Conservation (phyloP, 2,329 filamentous ascomycete species). For the Pseudophaeomoniella oleicola region DNA sequence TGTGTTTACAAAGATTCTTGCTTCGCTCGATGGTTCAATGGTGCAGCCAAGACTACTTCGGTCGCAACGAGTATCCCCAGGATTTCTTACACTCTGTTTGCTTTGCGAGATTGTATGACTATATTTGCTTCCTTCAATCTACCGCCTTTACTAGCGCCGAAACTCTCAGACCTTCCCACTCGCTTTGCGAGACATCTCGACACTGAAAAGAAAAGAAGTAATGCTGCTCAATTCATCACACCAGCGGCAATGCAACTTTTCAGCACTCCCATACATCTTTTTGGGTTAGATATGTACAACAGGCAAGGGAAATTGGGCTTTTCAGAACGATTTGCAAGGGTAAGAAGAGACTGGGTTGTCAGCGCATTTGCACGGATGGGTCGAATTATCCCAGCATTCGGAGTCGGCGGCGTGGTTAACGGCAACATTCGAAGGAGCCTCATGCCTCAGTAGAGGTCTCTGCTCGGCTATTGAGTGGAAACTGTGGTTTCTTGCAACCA, state of each 20-base stretch:
- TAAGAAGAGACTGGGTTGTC: constrained; percentile 60
- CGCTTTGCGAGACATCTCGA: constrained; percentile 32
- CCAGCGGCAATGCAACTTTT: constrained; percentile 64
- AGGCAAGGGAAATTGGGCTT: constrained; percentile 32
- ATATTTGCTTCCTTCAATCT: constrained; percentile 88
- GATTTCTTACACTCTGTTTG: constrained; percentile 61
- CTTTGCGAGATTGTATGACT: constrained; percentile 65
- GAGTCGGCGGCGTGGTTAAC: constrained; percentile 75
- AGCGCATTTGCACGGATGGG: constrained; percentile 63
- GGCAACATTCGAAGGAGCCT: constrained; percentile 19
- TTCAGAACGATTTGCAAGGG: constrained; percentile 43
- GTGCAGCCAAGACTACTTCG: constrained; percentile 15
- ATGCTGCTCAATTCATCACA: constrained; percentile 59
- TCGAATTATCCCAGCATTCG: constrained; percentile 76
- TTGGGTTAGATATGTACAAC: constrained; percentile 77
- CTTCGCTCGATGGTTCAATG: constrained; percentile 60
- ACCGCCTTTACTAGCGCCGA: constrained; percentile 61
- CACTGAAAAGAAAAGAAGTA: constrained; percentile 12
- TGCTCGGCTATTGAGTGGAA: too few species aligned
- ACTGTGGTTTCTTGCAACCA: too few species aligned
- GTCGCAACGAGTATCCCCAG: constrained; percentile 40
- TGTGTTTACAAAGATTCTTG: constrained; percentile 73
- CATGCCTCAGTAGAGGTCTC: constrained; percentile 6
- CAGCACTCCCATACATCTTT: constrained; percentile 67
- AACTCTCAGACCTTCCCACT: constrained; percentile 47